phyloP scores from a whole-genome alignment of 2,329 filamentous ascomycete genomes.

The Xenoacremonium recifei region DNA sequence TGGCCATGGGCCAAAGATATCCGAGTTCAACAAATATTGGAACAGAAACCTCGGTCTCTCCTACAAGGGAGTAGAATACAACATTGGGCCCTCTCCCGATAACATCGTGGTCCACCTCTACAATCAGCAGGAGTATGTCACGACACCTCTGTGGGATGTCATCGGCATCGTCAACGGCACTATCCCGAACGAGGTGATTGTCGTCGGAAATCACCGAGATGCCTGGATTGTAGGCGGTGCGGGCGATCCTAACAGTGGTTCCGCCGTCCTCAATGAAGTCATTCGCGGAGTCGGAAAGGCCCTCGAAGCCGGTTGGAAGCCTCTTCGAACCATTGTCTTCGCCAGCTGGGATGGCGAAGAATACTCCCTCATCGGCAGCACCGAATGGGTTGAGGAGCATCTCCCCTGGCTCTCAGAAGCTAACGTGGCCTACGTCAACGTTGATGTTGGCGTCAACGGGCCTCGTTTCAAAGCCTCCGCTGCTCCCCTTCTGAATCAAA shows the following conservation, averaged over 20 bases:
- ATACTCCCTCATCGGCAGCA: constrained; percentile 82
- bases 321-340: constrained; percentile 87
- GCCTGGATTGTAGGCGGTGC: constrained; percentile 87
- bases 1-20: constrained; percentile 76
- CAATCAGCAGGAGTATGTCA: constrained; percentile 81
- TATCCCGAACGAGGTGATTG: constrained; percentile 78
- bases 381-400: constrained; percentile 92
- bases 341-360: constrained; percentile 82
- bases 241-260: constrained; percentile 80
- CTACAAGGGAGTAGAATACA: constrained; percentile 82
- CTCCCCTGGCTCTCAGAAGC: constrained; percentile 73
- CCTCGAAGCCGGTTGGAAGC: constrained; percentile 54
- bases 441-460: constrained; percentile 72
- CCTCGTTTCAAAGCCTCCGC: constrained; percentile 63
- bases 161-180: constrained; percentile 91
- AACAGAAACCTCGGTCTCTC: constrained; percentile 65
- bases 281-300: constrained; percentile 73
- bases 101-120: constrained; percentile 67
- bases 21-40: constrained; percentile 73
- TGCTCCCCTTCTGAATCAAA: constrained; percentile 72
- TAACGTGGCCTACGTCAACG: constrained; percentile 81
- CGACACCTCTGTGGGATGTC: constrained; percentile 83
- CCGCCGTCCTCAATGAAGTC: constrained; percentile 75
- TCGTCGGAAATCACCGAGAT: constrained; percentile 91
- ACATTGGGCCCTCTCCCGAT: constrained; percentile 78